Conservation (phyloP, 352 stramenopile genomes). For the Peronospora destructor region DNA sequence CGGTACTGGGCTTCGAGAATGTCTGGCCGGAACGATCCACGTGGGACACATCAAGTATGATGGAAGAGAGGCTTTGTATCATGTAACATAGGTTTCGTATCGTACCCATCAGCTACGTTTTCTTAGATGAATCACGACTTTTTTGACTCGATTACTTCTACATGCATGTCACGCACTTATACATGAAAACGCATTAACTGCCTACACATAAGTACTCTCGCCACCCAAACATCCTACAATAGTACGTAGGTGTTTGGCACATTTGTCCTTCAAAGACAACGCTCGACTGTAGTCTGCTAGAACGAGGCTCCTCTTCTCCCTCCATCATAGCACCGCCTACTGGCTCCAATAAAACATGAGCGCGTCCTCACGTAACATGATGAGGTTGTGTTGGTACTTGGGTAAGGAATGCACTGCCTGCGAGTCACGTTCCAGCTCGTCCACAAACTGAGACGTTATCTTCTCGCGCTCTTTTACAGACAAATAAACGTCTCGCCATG, state of each 20-base stretch:
- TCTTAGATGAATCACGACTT: too few species aligned
- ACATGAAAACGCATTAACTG: constrained; percentile 17
- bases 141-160: constrained; percentile 10
- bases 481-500: constrained; percentile 49
- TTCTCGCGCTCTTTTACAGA: constrained; percentile 55
- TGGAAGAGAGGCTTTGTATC: constrained; percentile 1
- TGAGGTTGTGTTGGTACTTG: constrained; percentile 81
- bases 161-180: constrained; percentile 14
- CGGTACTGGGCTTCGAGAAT: constrained; percentile 28
- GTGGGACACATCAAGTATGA: constrained; percentile 7
- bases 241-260: too few species aligned
- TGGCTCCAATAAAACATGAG: constrained; percentile 87
- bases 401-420: constrained; percentile 70
- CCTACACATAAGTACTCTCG: constrained; percentile 4
- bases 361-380: constrained; percentile 76
- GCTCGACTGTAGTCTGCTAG: constrained; percentile 14
- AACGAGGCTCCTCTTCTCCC: too few species aligned
- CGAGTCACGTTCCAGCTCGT: constrained; percentile 52
- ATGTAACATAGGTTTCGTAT: neutral
- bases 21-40: constrained; percentile 14
- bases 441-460: constrained; percentile 56
- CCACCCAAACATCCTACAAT: neutral
- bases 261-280: constrained; percentile 17
- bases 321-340: constrained; percentile 24
- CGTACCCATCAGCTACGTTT: neutral